Evolutionary conservation across 1,139 yeast species (phyloP), one percentile per base, ranked within the genome.

Genomic region (Protomyces macrosporus): DNA sequence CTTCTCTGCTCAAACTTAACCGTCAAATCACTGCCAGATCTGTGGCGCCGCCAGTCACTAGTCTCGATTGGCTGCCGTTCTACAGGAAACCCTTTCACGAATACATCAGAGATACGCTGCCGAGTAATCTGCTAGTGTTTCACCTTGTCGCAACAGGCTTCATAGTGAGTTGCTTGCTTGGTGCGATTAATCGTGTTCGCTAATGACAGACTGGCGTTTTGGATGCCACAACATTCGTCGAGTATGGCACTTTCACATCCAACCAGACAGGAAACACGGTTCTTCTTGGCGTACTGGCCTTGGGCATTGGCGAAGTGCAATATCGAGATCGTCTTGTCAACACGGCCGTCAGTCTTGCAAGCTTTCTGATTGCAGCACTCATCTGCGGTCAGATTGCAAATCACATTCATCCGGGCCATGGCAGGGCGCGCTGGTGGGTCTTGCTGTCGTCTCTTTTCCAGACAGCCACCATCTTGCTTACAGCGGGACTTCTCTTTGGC

Each of bases 141-240:
- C 57, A 52, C 32, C 45, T 59, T 10, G 32, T 53, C 30, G 63
- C 57, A 51, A 59, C 57, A 36, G 63, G 63, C 53, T 59, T 59
- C 53, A 59, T 59, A 36, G 39, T 35, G 23, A 23, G 39, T 9
- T 9, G 7, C 35, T n/a, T 9, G 9, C 35, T 33, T 7, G 6
- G 30, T 23, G n/a, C 12, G 12, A n/a, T 39, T 1, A 12, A 12
- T 16, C 5, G 5, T 7, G n/a, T 42, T 12, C 9, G 39, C 36
- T 50, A n/a, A 50, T 12, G 5, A 23, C 35, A 50, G 53, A 59
- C 56, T 33, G 63, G 57, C 35, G 23, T 59, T 6, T 23, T 59
- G 32, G 57, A 59, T 37, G 61, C 61, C 12, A 57, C 61, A n/a
- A 51, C 61, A 53, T 57, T 48, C 37, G 61, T 53, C 16, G 61